Evolutionary conservation across 768 basidiomycete genomes (phyloP), one percentile per base, ranked within the genome.

Genomic region (Boletus rubescentipes): DNA sequence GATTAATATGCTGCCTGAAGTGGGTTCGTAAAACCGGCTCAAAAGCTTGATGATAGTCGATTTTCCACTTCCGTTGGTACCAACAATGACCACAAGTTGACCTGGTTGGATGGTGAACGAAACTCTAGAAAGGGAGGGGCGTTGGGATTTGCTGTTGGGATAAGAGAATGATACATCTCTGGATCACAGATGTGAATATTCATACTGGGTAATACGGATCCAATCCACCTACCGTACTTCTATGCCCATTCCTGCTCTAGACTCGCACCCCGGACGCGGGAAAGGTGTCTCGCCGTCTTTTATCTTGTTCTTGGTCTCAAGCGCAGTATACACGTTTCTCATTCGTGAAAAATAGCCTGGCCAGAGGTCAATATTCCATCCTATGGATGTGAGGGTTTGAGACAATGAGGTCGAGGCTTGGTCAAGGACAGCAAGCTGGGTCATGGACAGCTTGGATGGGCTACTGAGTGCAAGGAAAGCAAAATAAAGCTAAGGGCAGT

Each of bases 111-210:
- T 66, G 11, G 60, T 59, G 44, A 74, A 71, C 5, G 65, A 66
- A 4, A 71, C 61, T n/a, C 58, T 20, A 44, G 58, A 47, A 53
- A 72, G 54, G 21, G 67, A 70, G 0, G 55, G 30, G 11, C 49
- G 60, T 21, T 61, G 54, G 15, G 64, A 54, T 16, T 61, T 57
- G 46, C 68, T 69, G 20, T 73, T 76, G 0, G 82, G 82, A 58
- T 86, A 86, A 10, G 69, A 63, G 53, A 86, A 86, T 0, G 70
- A 69, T 0, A 85, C 74, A 46, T 83, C 61, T 18, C 84, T 85
- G 37, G 2, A 34, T 5, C n/a, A 11, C n/a, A 34, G 9, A n/a
- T 1, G 6, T 20, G 5, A 41, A 10, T 2, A 9, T 16, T 10
- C n/a, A 14, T n/a, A 23, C 4, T 21, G 5, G 11, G 15, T 14